Evolutionary conservation across 306 rosid species (phyloP).

Genomic region (Vigna nakashimae): DNA sequence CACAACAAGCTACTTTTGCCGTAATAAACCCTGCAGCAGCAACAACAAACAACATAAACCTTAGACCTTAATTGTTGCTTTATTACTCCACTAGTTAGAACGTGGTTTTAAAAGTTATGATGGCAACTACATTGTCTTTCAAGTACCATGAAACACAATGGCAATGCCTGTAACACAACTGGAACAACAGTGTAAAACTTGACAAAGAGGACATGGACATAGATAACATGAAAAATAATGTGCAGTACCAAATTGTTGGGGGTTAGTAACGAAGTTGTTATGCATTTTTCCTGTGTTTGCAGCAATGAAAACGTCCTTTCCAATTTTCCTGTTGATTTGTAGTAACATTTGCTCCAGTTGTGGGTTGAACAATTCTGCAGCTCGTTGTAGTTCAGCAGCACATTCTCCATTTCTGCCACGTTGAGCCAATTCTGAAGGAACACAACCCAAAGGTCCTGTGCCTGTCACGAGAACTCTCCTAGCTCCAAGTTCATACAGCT

Average conservation of each 20-base stretch:
- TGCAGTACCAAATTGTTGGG: constrained; percentile 56
- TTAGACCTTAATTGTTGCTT: too few species aligned
- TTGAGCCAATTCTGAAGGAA: constrained; percentile 78
- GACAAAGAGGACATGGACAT: too few species aligned
- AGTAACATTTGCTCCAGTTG: constrained; percentile 60
- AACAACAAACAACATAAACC: too few species aligned
- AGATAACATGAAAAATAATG: background rate
- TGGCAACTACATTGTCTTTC: background rate
- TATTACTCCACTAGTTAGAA: background rate
- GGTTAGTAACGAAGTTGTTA: constrained; percentile 57
- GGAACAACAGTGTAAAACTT: background rate
- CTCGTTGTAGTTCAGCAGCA: constrained; percentile 60
- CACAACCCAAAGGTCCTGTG: constrained; percentile 87
- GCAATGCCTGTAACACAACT: background rate
- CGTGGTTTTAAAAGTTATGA: background rate
- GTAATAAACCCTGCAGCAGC: constrained; percentile 58
- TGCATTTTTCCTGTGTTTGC: constrained; percentile 59
- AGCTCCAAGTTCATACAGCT: constrained; percentile 62
- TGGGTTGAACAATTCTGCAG: constrained; percentile 68
- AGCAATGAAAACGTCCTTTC: constrained; percentile 62
- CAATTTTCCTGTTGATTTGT: constrained; percentile 56
- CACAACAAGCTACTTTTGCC: constrained; percentile 78
- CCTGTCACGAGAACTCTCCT: constrained; percentile 83
- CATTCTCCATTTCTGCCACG: constrained; percentile 66
- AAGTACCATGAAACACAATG: background rate